Percentiles rank a stretch among this genome's conserved stretches.
Conservation (phyloP, 495 filamentous ascomycete species). For the Lasiosphaeria hispida region DNA sequence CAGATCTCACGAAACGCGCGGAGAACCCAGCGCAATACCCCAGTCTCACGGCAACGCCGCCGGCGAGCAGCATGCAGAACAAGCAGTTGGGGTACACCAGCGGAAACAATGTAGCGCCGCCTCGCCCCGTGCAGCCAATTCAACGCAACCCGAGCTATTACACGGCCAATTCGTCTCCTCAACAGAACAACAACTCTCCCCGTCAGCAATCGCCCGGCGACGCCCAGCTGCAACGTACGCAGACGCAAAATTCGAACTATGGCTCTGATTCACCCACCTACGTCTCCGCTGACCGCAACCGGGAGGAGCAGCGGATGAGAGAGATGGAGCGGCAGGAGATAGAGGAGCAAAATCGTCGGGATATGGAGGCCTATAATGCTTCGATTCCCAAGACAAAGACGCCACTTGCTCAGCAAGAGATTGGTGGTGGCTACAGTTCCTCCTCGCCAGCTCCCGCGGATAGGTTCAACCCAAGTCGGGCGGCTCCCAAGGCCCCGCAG, state of each 20-base stretch:
- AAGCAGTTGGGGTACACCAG: slow-evolving; percentile 65
- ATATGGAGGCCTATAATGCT: slow-evolving; percentile 84
- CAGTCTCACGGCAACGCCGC: slow-evolving; percentile 66
- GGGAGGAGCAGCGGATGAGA: slow-evolving; percentile 46
- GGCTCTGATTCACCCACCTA: slow-evolving; percentile 38
- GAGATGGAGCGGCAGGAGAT: slow-evolving; percentile 53
- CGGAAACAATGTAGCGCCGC: slow-evolving; percentile 73
- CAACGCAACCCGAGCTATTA: slow-evolving; percentile 50
- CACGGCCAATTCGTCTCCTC: slow-evolving; percentile 22
- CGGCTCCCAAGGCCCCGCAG: slow-evolving; percentile 57
- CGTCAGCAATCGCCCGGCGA: slow-evolving; percentile 43
- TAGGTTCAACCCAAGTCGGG: slow-evolving; percentile 80
- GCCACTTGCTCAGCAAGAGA: slow-evolving; percentile 83
- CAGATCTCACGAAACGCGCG: slow-evolving; percentile 84
- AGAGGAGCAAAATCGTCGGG: slow-evolving; percentile 65
- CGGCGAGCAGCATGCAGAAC: slow-evolving; percentile 53
- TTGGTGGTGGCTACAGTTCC: slow-evolving; percentile 55
- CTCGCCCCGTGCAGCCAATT: slow-evolving; percentile 56
- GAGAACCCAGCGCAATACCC: slow-evolving; percentile 76
- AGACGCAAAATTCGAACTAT: slow-evolving; percentile 40
- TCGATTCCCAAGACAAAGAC: slow-evolving; percentile 72
- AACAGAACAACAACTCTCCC: slow-evolving; percentile 27
- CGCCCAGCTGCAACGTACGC: slow-evolving; percentile 39
- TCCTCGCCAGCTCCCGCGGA: slow-evolving; percentile 44
- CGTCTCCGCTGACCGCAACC: slow-evolving; percentile 55